Base-by-base conservation (phyloP, 2,329 filamentous ascomycete genomes). In the Clonostachys solani region DNA sequence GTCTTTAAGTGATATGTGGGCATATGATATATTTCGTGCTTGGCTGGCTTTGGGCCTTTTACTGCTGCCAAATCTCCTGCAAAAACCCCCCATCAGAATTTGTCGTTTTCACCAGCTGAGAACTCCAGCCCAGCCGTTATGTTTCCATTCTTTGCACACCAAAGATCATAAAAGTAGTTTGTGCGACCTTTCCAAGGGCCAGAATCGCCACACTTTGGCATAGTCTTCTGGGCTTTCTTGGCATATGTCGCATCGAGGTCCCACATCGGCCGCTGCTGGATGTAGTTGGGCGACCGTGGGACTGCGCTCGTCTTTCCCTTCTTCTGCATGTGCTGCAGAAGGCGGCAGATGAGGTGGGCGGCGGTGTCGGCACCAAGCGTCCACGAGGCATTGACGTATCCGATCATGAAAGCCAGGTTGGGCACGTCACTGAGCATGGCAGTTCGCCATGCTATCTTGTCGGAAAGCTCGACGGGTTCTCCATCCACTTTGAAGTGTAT, bases 311-410 rank as follows among this genome's bases (percentile, higher is more conserved):
- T 44, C 42, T 44, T 36, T 13, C 35, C 29, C 19, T 37, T 42
- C 12, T 23, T 33, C 23, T 33, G 18, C 47, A 48, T 48, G 15
- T 17, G 15, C 5, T 40, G 12, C 42, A 41, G 42, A 10, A 48
- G 35, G 12, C 47, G 42, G 13, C 33, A 16, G 15, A 48, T 33
- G 23, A 45, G 43, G n/a, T 41, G 12, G 8, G 23, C 19, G 4
- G 41, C 36, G 1, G 71, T 68, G 49, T 87, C 83, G 1, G 79
- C 74, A 5, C 81, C 81, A 0, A 84, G 71, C 0, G 83, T 87
- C 83, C 83, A 87, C 0, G 74, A 76, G 0, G 76, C 74, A 43
- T 82, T 78, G n/a, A 77, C 75, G 61, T 86, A 87, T 8, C 84
- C 84, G 29, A 83, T 68, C 40, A 84, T 69, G 46, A 80, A 67